Conservation (phyloP, 2,329 filamentous ascomycete species). For the Periconia sp. region DNA sequence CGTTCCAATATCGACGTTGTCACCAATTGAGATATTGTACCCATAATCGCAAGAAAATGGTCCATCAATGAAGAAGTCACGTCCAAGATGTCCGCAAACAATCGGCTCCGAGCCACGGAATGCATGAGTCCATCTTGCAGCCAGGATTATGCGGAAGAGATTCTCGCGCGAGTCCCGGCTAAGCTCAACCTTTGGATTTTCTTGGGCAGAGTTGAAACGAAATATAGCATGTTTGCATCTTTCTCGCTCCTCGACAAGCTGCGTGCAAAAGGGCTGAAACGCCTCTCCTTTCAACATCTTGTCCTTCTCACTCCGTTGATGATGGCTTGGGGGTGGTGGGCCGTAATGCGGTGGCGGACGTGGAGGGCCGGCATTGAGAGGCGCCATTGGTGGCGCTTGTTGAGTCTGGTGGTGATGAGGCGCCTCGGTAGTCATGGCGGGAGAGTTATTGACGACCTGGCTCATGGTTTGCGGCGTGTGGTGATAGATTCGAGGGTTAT, state of each 20-base stretch:
- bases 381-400: conserved; percentile 22
- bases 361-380: conserved; percentile 22
- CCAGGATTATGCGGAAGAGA: conserved; percentile 74
- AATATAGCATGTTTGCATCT: conserved; percentile 81
- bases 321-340: conserved; percentile 23
- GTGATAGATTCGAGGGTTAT: conserved; percentile 38
- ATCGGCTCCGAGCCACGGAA: conserved; percentile 50
- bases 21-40: conserved; percentile 89
- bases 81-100: conserved; percentile 66
- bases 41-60: conserved; percentile 95
- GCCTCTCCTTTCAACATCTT: conserved; percentile 83
- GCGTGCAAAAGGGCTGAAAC: conserved; percentile 80
- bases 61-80: conserved; percentile 76
- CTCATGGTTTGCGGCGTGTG: conserved; percentile 37
- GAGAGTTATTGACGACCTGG: conserved; percentile 27
- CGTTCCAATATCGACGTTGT: conserved; percentile 81
- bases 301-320: conserved; percentile 74
- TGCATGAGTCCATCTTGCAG: conserved; percentile 57
- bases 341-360: conserved; percentile 32
- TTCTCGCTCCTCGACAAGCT: conserved; percentile 83
- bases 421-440: conserved; percentile 50
- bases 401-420: conserved; percentile 37
- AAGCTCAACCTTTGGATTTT: conserved; percentile 74
- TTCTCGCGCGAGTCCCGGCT: conserved; percentile 68
- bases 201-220: conserved; percentile 85